Evolutionary conservation across 805 yeast species (phyloP).

Genomic region (Candida sphagnicola): DNA sequence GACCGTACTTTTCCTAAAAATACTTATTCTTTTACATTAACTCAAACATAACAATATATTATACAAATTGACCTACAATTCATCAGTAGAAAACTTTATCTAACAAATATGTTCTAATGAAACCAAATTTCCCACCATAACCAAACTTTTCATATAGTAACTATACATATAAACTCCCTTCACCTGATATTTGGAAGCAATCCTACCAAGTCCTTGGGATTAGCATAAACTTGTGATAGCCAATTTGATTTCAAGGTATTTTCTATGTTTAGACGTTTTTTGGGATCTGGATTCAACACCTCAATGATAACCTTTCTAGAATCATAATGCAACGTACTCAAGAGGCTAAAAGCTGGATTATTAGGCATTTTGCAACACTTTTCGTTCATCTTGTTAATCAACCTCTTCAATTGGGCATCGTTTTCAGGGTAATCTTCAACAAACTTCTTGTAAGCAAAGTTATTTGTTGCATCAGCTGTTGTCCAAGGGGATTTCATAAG

Average conservation of each 20-base stretch:
- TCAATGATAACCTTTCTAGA: slow-evolving; percentile 28
- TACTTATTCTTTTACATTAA: no score
- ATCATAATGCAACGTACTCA: slow-evolving; percentile 36
- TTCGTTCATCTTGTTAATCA: slow-evolving; percentile 19
- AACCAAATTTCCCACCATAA: no score
- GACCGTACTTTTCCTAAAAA: no score
- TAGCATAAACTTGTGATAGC: slow-evolving; percentile 37
- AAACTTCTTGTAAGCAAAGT: slow-evolving; percentile 18
- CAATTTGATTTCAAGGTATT: slow-evolving; percentile 29
- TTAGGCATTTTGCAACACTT: slow-evolving; percentile 11
- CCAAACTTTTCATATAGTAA: no score
- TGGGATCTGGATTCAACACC: slow-evolving; percentile 30
- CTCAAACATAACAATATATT: no score
- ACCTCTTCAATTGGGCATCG: slow-evolving; percentile 9
- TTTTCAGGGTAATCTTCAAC: slow-evolving; percentile 23
- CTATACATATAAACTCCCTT: no score
- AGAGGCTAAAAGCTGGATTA: slow-evolving; percentile 31
- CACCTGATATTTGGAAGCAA: slow-evolving; percentile 5
- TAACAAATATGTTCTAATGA: no score
- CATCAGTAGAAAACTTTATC: no score
- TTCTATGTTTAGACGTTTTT: slow-evolving; percentile 19
- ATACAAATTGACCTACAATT: no score
- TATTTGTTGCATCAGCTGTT: slow-evolving; percentile 26
- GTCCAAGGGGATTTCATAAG: slow-evolving; percentile 48
- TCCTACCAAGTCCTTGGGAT: slow-evolving; percentile 29